Evolutionary conservation across 2,329 filamentous ascomycete species (phyloP), one percentile per base, ranked within the genome.

Genomic region (Fusarium beomiforme): DNA sequence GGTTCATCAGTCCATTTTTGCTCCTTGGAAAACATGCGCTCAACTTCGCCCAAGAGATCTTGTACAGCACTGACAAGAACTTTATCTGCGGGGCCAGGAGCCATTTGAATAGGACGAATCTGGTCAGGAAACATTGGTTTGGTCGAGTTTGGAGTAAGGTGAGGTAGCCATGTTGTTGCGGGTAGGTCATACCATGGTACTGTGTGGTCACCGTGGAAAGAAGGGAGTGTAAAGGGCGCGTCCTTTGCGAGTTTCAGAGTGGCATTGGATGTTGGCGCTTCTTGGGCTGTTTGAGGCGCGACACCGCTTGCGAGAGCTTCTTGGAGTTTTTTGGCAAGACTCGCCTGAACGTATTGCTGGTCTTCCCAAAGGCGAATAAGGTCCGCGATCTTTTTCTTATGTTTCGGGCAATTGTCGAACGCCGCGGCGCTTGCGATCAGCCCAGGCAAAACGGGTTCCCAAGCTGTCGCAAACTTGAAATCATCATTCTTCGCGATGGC

Each of bases 171-270:
- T 71, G 93, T 95, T 4, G 90, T 92, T 3, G 93, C 93, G 0
- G 94, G 94, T 2, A 97, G 83, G 71, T 97, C 93, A 81, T 94
- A 92, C 88, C 92, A 97, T 0, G 92, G 90, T 7, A 87, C 89
- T 0, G 88, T 87, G 3, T 86, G 82, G 77, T 97, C 93, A 42
- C 94, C 94, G 78, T 97, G 94, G 60, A 87, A 88, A 3, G 92
- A 85, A 23, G 94, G 94, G 79, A 97, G 87, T 31, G 91, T 80
- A 76, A 89, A 95, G 0, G 92, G 91, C 2, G 83, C 82, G 65
- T 91, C 85, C 73, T 88, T 91, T 19, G 86, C 82, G 9, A 83
- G 77, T 68, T 83, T 83, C 7, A 80, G 26, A 5, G 78, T 71
- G n/a, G 72, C 59, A 39, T 71, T 75, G 12, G 70, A 59, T 36